A percentile compares a stretch with the other conserved stretches of the same genome.
Evolutionary conservation across 108 stramenopile genomes (phyloP).

Genomic region (Licmophora abbreviata): DNA sequence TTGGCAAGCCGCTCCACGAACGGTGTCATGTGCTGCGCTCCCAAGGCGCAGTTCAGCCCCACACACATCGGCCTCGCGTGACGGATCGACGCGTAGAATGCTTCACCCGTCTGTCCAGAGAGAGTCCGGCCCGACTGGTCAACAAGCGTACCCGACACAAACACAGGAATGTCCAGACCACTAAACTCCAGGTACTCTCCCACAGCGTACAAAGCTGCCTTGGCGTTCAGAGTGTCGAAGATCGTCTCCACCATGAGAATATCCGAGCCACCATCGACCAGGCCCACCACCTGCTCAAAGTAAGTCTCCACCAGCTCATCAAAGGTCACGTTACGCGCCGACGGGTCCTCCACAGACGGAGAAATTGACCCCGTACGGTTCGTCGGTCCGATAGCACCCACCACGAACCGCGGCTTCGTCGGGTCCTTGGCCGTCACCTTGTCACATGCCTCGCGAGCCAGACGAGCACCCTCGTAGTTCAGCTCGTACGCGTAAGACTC

Average conservation of each 20-base stretch:
- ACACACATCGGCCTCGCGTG: slow-evolving; percentile 98
- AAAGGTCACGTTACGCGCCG: slow-evolving; percentile 93
- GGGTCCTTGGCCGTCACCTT: slow-evolving; percentile 93
- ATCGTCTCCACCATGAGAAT: slow-evolving; percentile 98
- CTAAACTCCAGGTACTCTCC: slow-evolving; percentile 87
- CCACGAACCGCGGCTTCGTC: slow-evolving; percentile 92
- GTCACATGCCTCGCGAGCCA: slow-evolving; percentile 96
- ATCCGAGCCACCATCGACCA: slow-evolving; percentile 94
- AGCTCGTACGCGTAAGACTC: slow-evolving; percentile 92
- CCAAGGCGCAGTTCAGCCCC: slow-evolving; percentile 97
- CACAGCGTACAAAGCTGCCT: slow-evolving; percentile 94
- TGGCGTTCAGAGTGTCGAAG: slow-evolving; percentile 97
- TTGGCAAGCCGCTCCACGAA: slow-evolving; percentile 90
- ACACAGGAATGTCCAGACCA: slow-evolving; percentile 91
- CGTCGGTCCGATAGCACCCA: slow-evolving; percentile 96
- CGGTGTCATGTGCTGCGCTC: slow-evolving; percentile 94
- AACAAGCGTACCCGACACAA: slow-evolving; percentile 95
- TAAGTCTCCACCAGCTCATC: slow-evolving; percentile 97
- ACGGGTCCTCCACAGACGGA: slow-evolving; percentile 93
- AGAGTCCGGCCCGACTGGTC: slow-evolving; percentile 98
- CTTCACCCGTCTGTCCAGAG: slow-evolving; percentile 97
- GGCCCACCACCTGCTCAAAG: slow-evolving; percentile 90
- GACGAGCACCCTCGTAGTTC: slow-evolving; percentile 87
- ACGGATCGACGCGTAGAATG: slow-evolving; percentile 94
- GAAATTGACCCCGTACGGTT: slow-evolving; percentile 97